Base-by-base conservation (phyloP, 768 basidiomycete genomes). In the Podaxis carcinomalis region DNA sequence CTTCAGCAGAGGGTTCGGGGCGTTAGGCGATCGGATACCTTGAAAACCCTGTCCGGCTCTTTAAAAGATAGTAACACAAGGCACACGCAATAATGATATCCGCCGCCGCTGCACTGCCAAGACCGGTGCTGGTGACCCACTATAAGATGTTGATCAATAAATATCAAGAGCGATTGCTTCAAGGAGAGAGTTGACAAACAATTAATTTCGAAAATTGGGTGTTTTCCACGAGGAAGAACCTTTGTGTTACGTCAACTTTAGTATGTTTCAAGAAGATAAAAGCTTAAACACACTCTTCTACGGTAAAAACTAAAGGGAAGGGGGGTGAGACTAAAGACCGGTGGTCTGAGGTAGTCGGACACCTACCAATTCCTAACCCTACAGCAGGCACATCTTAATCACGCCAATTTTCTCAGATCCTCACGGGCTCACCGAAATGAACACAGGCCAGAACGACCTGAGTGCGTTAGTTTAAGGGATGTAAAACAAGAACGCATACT, bases 101-200 rank as follows among this genome's bases (percentile, higher is more conserved):
- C 9, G 80, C 77, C 14, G 76, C 76, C n/a, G 79, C 78, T 25
- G 80, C 79, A 57, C 78, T 76, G 36, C 79, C 77, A 51, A 80
- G 69, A 1, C 81, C 83, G 25, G 75, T 64, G 63, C 76, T 78
- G 6, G 81, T 79, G 13, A 84, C 75, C 83, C 82, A 83, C 82
- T 72, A 49, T 16, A 40, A 25, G 39, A 59, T 58, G 54, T 61
- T 80, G 83, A 70, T 82, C 82, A 80, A 83, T 84, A 67, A 52
- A 36, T 56, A 55, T 37, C 59, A 59, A 51, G 16, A 40, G 39
- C n/a, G 27, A 40, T 55, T 23, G 25, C 37, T 23, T n/a, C 25
- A 52, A 47, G 52, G 49, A 23, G 4, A 42, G 35, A 37, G 51
- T 51, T 28, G 35, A 65, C 75, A 52, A 62, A 79, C 76, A 46